These are phyloP conservation scores for Rhododendron ovatum DNA, from an alignment of 148 eudicot genomes.

Conservation along the genomic window DNA sequence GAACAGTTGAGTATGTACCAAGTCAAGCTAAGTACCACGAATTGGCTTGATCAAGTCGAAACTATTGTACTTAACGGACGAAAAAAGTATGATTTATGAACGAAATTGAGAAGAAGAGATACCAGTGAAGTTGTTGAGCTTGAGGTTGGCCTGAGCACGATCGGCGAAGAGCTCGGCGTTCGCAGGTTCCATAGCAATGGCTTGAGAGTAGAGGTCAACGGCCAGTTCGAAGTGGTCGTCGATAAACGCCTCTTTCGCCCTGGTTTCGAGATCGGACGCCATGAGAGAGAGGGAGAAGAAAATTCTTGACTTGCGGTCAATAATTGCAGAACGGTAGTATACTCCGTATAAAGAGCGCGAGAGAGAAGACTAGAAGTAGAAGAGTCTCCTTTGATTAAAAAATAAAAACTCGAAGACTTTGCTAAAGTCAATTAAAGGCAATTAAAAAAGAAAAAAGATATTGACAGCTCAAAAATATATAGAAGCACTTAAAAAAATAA, in stretches of 20 bases:
- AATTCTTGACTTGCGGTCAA: neutral
- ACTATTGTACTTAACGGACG: neutral
- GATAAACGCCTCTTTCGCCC: conserved; percentile 83
- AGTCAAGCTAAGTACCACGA: neutral
- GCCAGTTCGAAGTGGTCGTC: conserved; percentile 97
- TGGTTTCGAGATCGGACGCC: conserved; percentile 67
- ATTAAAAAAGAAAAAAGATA: too few species aligned
- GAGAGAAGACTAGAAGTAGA: neutral
- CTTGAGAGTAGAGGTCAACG: conserved; percentile 76
- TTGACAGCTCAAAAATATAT: too few species aligned
- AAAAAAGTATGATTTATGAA: neutral
- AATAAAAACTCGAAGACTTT: neutral
- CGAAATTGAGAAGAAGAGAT: neutral
- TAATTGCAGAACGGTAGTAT: neutral
- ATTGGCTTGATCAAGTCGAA: neutral
- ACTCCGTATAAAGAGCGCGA: neutral
- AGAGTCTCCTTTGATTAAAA: neutral
- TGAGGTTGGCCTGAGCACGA: conserved; percentile 93
- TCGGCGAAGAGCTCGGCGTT: conserved; percentile 72
- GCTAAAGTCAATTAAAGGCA: neutral
- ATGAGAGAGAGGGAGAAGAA: conserved; percentile 15
- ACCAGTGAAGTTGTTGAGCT: conserved; percentile 83
- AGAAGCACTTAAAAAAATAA: too few species aligned
- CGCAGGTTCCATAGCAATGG: conserved; percentile 61
- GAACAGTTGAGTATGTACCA: neutral